These are phyloP conservation scores for Tuber melanosporum DNA, from an alignment of 495 filamentous ascomycete genomes.

Conservation along the genomic window DNA sequence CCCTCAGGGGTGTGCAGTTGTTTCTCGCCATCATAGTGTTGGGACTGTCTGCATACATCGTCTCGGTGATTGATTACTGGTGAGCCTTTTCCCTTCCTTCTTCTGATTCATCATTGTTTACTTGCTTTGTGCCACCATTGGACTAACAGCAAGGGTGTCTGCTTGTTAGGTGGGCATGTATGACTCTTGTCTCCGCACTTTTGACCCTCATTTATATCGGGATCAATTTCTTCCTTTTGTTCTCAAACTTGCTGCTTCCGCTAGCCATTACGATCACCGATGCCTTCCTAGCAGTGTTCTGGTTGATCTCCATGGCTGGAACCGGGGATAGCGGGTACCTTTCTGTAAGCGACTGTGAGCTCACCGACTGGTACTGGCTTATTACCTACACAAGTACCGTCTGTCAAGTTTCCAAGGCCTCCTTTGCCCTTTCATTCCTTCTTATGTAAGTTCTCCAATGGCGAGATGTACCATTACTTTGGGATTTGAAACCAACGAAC, in stretches of 20 bases:
- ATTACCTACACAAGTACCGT: not conserved
- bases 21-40: conserved; percentile 25
- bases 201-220: conserved; percentile 27
- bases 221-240: conserved; percentile 26
- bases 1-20: conserved; percentile 22
- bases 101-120: not conserved
- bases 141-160: not conserved
- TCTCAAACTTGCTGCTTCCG: conserved; percentile 32
- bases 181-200: conserved; percentile 25
- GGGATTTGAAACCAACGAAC: not conserved
- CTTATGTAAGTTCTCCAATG: conserved; percentile 22
- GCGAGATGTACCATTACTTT: not conserved
- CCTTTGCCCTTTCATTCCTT: conserved; percentile 27
- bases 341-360: not conserved
- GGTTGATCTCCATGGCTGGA: conserved; percentile 34
- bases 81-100: not conserved
- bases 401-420: conserved; percentile 21
- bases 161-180: conserved; percentile 17
- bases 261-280: conserved; percentile 35
- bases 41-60: conserved; percentile 23
- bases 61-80: conserved; percentile 13
- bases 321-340: conserved; percentile 16
- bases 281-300: conserved; percentile 31
- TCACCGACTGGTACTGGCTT: not conserved
- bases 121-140: not conserved